These are phyloP conservation scores for Trichosanthes truncata DNA, from an alignment of 306 rosid species.

Conservation along the genomic window DNA sequence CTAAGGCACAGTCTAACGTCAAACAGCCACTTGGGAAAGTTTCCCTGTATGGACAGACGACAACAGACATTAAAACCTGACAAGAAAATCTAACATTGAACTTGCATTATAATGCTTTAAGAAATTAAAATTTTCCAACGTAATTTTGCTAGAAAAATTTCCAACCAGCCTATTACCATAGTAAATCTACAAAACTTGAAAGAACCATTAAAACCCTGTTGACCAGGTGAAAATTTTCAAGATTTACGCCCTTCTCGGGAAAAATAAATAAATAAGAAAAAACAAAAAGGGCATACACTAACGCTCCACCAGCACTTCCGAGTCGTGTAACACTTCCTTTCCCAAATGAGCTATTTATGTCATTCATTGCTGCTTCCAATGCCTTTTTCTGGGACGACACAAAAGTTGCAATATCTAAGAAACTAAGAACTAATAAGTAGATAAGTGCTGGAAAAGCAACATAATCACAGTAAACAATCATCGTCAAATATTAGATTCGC, in stretches of 20 bases:
- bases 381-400: constrained; percentile 79
- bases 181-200: neutral
- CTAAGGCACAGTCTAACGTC: constrained; percentile 87
- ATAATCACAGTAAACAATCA: neutral
- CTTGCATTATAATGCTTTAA: neutral
- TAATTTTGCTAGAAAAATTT: neutral
- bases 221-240: neutral
- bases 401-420: constrained; percentile 17
- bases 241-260: neutral
- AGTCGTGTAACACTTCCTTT: constrained; percentile 95
- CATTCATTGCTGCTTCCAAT: constrained; percentile 92
- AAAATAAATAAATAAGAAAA: neutral
- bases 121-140: neutral
- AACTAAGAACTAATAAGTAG: neutral
- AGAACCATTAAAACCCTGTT: neutral
- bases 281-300: constrained; percentile 57
- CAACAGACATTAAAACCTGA: neutral
- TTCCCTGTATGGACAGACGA: constrained; percentile 47
- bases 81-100: neutral
- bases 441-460: neutral
- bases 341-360: constrained; percentile 83
- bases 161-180: neutral
- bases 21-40: constrained; percentile 98
- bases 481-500: neutral
- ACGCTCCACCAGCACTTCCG: constrained; percentile 98